Base-by-base conservation (phyloP, 2,329 filamentous ascomycete genomes). In the Penicillium occitanis region DNA sequence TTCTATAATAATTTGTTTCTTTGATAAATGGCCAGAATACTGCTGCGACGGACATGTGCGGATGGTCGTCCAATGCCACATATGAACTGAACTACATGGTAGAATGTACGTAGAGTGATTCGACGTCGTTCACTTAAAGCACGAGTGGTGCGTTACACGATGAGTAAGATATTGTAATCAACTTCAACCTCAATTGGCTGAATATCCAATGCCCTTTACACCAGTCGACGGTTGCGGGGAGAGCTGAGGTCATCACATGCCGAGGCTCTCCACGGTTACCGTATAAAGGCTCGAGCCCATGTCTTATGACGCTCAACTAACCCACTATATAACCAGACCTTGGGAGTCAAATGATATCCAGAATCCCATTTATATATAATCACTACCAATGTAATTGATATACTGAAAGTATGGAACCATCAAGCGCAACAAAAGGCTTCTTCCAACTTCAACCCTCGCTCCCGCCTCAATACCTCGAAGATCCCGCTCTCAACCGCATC, bases 361-460 rank as follows among this genome's bases (percentile, higher is more conserved):
- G 13, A 14, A 50, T 25, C 22, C 5, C 13, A 50, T 28, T 25
- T 1, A 50, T 28, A 28, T 13, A 28, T 28, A 7, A 30, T n/a
- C 14, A 28, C 48, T 51, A 14, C 13, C 48, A 50, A 50, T 28
- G 46, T 51, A 22, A 57, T 22, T 46, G 14, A 11, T 57, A 22
- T 37, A 40, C 13, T 17, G 42, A 40, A 22, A 25, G 13, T 22
- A 72, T 72, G 70, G 69, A 72, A 61, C 64, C 71, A n/a, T 71
- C 70, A 22, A 72, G 71, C 48, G 63, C 71, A 50, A 71, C 69
- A 22, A 66, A 67, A 48, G 71, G 71, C 55, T 73, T 73, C 66
- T 73, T 73, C 65, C 71, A 73, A 66, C 28, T 50, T 58, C 58
- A 66, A 35, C 71, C 71, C 10, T 50, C 46, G 10, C 66, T 72